Evolutionary conservation across 352 stramenopile species (phyloP).

Genomic region (Elongisporangium senticosum): DNA sequence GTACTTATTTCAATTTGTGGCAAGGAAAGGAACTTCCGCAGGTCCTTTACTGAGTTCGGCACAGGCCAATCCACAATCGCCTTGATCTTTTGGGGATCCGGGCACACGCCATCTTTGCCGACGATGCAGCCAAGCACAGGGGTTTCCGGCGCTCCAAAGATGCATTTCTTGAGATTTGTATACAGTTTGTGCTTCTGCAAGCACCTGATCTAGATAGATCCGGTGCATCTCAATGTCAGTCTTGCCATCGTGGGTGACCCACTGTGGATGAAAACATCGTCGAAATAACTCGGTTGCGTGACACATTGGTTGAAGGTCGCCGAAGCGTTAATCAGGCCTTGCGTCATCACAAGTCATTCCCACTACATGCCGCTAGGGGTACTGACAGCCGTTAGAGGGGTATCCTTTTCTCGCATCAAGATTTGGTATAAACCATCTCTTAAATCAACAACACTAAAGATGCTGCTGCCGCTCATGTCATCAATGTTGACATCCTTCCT

Average conservation of each 20-base stretch:
- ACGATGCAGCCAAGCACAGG: constrained; percentile 14
- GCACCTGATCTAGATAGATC: constrained; percentile 10
- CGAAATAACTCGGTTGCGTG: constrained; percentile 14
- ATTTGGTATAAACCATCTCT: constrained; percentile 20
- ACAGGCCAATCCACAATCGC: constrained; percentile 8
- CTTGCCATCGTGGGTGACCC: constrained; percentile 1
- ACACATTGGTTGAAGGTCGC: constrained; percentile 22
- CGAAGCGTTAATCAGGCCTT: constrained; percentile 16
- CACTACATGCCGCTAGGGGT: constrained; percentile 16
- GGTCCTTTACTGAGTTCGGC: constrained; percentile 5
- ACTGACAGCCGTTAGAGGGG: constrained; percentile 15
- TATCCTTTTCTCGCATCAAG: constrained; percentile 2
- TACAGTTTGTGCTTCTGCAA: constrained; percentile 15
- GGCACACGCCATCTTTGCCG: no score
- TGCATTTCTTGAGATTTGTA: constrained; percentile 20
- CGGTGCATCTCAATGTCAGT: constrained; percentile 13
- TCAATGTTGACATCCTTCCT: constrained; percentile 19
- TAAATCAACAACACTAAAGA: constrained; percentile 25
- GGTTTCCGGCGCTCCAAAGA: constrained; percentile 18
- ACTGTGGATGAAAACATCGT: constrained; percentile 24
- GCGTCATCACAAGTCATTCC: constrained; percentile 21
- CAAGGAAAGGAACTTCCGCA: constrained; percentile 12
- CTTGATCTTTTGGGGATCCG: constrained; percentile 15
- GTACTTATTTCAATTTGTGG: constrained; percentile 11
- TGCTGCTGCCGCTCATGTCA: constrained; percentile 17